Base-by-base conservation (phyloP, 768 basidiomycete genomes). In the Hirschioporus abietinus region DNA sequence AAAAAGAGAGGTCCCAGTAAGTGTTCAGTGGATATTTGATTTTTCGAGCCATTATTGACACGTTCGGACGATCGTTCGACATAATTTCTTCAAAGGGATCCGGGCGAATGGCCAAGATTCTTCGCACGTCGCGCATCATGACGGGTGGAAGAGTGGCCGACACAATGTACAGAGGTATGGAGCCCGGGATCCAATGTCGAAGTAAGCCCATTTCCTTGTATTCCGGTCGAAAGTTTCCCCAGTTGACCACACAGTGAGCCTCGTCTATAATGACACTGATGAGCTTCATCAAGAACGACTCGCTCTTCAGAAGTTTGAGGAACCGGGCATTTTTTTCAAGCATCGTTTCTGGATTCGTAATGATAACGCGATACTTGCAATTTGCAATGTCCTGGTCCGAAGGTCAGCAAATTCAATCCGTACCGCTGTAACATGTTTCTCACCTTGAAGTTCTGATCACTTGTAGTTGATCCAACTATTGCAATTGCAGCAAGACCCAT, bases 201-300 rank as follows among this genome's bases (percentile, higher is more conserved):
- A 79, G 58, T 1, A 64, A 66, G 6, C 71, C 70, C 1, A 77
- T 26, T 15, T 72, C 64, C n/a, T 36, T 59, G 66, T 81, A 83
- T 23, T 78, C 76, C 6, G 70, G 71, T 0, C 78, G 70, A 67
- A 83, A 82, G 4, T 52, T 60, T 9, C 59, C 64, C 81, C 81
- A 81, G 59, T 75, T 70, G 20, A 72, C 77, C 24, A 79, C 73
- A 64, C 79, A 80, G 61, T 82, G 80, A 0, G 71, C 80, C 68
- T 82, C 78, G 64, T 82, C 80, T 35, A 79, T 72, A 8, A 74
- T 72, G 18, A 79, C 65, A 66, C 72, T 70, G 17, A 80, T 67
- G 2, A 76, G 63, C 7, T 64, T 59, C 8, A 66, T 60, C 0
- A 68, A 69, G 63, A 78, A 78, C 5, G 25, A 25, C 1, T 62